Percentiles rank a stretch among this genome's conserved stretches.
These are phyloP conservation scores for Melanopsichium pennsylvanicum DNA, from an alignment of 1,284 basidiomycete genomes.

Conservation along the genomic window DNA sequence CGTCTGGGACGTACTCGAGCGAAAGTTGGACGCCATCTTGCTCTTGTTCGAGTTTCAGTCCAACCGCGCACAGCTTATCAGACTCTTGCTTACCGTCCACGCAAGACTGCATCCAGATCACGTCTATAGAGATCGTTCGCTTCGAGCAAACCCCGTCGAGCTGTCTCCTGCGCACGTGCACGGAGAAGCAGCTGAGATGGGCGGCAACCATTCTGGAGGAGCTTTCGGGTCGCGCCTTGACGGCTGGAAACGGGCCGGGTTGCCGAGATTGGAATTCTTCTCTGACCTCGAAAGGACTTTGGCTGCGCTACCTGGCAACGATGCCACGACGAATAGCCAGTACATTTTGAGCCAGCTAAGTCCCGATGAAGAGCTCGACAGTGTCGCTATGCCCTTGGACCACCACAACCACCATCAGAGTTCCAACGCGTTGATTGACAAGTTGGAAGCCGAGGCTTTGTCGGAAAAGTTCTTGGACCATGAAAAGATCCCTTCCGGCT, in stretches of 20 bases:
- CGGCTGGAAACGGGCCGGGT: slow-evolving; percentile 38
- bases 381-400: slow-evolving; percentile 32
- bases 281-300: slow-evolving; percentile 36
- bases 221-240: slow-evolving; percentile 32
- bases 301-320: slow-evolving; percentile 35
- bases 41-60: slow-evolving; percentile 56
- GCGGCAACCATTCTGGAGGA: slow-evolving; percentile 15
- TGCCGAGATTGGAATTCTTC: slow-evolving; percentile 48
- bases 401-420: slow-evolving; percentile 17
- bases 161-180: slow-evolving; percentile 40
- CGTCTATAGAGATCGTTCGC: slow-evolving; percentile 31
- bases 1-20: slow-evolving; percentile 58
- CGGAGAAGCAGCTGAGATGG: slow-evolving; percentile 34
- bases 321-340: slow-evolving; percentile 21
- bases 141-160: slow-evolving; percentile 34
- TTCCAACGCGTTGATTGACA: slow-evolving; percentile 20
- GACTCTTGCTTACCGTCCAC: slow-evolving; percentile 48
- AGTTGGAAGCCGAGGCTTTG: slow-evolving; percentile 33
- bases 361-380: slow-evolving; percentile 11
- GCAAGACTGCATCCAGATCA: slow-evolving; percentile 47
- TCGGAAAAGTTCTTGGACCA: slow-evolving; percentile 19
- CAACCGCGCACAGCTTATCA: slow-evolving; percentile 43
- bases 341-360: slow-evolving; percentile 22
- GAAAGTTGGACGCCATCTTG: slow-evolving; percentile 49
- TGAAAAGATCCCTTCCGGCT: slow-evolving; percentile 12